phyloP scores from a whole-genome alignment of 2,329 filamentous ascomycete genomes.

The Penicillium glabrum region DNA sequence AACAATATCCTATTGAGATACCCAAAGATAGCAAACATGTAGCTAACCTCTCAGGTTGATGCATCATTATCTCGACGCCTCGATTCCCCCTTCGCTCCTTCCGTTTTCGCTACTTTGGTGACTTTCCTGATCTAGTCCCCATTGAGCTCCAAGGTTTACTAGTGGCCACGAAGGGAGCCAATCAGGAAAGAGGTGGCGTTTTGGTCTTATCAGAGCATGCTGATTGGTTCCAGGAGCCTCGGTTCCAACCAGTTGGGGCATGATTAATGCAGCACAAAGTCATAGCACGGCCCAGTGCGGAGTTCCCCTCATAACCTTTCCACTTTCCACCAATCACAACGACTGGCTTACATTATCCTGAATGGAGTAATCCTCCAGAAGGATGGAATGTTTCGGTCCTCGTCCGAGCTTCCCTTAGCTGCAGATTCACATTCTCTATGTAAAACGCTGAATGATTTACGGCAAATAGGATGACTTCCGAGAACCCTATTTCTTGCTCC shows the following conservation, averaged over 20 bases:
- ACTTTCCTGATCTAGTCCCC: not conserved
- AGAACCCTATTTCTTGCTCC: not conserved
- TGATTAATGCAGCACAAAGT: not conserved
- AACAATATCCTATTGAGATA: not conserved
- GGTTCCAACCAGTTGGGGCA: not conserved
- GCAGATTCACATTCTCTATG: not conserved
- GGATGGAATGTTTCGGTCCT: not conserved
- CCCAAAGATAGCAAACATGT: not conserved
- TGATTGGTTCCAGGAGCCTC: conserved; percentile 11
- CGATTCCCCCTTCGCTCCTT: not conserved
- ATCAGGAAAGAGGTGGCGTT: conserved; percentile 18
- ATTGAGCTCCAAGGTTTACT: conserved; percentile 8
- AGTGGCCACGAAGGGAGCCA: conserved; percentile 6
- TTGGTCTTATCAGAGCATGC: conserved; percentile 10
- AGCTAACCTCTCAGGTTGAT: not conserved
- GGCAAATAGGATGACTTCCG: not conserved
- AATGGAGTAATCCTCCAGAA: conserved; percentile 13
- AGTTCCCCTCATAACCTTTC: not conserved
- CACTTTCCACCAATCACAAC: not conserved
- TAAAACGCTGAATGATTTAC: not conserved
- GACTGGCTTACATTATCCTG: not conserved
- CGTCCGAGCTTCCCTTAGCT: conserved; percentile 1
- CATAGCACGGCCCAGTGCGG: not conserved
- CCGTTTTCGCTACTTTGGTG: not conserved
- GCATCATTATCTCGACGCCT: not conserved